Evolutionary conservation across 139 green algal species (phyloP).

Genomic region (Chlorella sorokiniana): DNA sequence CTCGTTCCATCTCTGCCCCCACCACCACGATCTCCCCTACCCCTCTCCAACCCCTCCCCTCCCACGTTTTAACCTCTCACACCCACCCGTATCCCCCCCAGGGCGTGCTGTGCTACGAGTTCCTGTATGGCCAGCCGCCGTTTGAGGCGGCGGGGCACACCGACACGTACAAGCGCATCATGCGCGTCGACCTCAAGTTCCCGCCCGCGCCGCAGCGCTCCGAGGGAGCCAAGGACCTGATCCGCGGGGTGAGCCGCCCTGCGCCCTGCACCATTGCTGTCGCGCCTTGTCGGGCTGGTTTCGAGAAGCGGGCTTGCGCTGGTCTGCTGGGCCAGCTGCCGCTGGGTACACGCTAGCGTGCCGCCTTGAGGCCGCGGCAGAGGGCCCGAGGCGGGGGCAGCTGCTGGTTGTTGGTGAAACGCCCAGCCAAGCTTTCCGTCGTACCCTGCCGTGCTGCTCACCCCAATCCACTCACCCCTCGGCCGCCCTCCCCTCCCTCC

Average conservation of each 20-base stretch:
- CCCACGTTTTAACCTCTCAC: not conserved
- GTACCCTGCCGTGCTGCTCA: too few species aligned
- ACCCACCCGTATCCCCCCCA: conserved; percentile 37
- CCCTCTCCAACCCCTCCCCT: not conserved
- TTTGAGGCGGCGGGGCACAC: conserved; percentile 93
- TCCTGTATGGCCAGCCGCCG: conserved; percentile 89
- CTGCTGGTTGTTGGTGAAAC: too few species aligned
- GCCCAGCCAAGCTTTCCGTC: too few species aligned
- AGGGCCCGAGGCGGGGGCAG: too few species aligned
- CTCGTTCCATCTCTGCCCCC: not conserved
- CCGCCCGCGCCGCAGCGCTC: conserved; percentile 63
- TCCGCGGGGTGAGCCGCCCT: conserved; percentile 73
- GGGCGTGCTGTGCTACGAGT: conserved; percentile 97
- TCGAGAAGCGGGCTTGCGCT: too few species aligned
- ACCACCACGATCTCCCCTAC: not conserved
- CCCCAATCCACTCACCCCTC: too few species aligned
- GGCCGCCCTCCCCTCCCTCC: too few species aligned
- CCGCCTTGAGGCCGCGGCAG: too few species aligned
- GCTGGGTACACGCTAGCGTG: too few species aligned
- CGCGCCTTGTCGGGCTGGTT: too few species aligned
- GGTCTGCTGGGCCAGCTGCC: too few species aligned
- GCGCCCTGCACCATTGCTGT: too few species aligned
- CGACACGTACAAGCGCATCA: conserved; percentile 86
- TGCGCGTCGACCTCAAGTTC: conserved; percentile 90
- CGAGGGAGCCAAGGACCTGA: conserved; percentile 84